phyloP scores from a whole-genome alignment of 1,139 yeast genomes.

The Yarrowia galli region DNA sequence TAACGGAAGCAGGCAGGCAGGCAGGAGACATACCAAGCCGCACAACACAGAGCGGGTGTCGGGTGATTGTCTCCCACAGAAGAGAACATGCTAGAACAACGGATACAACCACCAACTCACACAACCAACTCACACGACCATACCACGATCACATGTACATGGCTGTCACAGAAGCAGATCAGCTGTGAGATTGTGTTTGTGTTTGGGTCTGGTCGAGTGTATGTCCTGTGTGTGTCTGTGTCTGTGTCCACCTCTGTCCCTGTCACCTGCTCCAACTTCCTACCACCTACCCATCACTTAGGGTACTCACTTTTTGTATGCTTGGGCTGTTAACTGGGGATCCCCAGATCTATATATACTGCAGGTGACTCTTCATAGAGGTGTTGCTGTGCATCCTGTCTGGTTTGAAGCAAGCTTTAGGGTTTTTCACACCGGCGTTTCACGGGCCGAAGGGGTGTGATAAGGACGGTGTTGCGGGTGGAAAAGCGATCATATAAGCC shows the following conservation, averaged over 20 bases:
- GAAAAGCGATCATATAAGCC: too few relatives aligned
- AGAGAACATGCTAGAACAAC: background rate
- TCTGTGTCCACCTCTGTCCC: background rate
- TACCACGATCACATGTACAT: too few relatives aligned
- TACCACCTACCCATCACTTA: background rate
- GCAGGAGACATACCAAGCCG: too few relatives aligned
- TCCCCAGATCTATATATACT: constrained; percentile 31
- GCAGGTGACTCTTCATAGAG: constrained; percentile 32
- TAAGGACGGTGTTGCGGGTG: too few relatives aligned
- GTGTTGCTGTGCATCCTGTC: constrained; percentile 32
- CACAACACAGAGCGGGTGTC: too few relatives aligned
- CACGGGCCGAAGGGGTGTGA: constrained; percentile 27
- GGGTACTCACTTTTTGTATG: constrained; percentile 31
- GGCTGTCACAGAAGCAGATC: constrained; percentile 6
- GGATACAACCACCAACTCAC: background rate
- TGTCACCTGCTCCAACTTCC: too few relatives aligned
- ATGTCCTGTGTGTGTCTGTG: background rate
- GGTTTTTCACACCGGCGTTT: constrained; percentile 33
- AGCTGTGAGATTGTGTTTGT: background rate
- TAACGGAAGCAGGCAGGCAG: too few relatives aligned
- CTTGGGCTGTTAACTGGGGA: constrained; percentile 4
- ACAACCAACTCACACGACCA: background rate
- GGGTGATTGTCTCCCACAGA: too few relatives aligned
- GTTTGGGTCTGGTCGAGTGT: background rate
- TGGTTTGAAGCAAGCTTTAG: constrained; percentile 34